These are phyloP conservation scores for Talaromyces ruber DNA, from an alignment of 495 filamentous ascomycete genomes.

Conservation along the genomic window DNA sequence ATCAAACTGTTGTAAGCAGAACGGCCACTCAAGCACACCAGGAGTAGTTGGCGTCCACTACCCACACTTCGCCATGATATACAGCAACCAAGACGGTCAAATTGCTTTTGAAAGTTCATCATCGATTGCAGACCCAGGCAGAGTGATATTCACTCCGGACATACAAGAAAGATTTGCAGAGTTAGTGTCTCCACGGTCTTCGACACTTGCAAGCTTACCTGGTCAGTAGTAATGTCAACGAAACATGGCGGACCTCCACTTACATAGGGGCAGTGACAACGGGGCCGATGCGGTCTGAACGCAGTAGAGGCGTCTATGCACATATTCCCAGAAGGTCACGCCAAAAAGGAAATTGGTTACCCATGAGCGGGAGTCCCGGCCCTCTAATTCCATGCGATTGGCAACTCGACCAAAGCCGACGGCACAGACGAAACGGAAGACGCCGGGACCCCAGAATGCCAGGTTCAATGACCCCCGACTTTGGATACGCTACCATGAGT, in stretches of 20 bases:
- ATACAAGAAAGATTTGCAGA: slow-evolving; percentile 29
- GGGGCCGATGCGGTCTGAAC: neutral
- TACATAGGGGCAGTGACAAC: neutral
- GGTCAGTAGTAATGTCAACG: neutral
- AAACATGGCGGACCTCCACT: neutral
- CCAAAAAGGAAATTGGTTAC: neutral
- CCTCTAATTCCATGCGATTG: slow-evolving; percentile 2
- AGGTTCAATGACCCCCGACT: neutral
- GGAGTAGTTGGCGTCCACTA: slow-evolving; percentile 17
- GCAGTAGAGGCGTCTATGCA: neutral
- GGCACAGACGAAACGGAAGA: slow-evolving; percentile 1
- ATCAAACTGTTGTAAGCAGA: slow-evolving; percentile 10
- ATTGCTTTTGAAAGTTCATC: slow-evolving; percentile 23
- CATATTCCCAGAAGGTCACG: neutral
- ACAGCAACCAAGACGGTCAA: slow-evolving; percentile 29
- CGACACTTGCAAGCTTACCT: neutral
- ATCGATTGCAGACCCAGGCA: slow-evolving; percentile 27
- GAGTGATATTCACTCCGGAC: slow-evolving; percentile 30
- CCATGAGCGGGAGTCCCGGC: neutral
- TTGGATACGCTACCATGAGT: neutral
- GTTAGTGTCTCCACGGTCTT: slow-evolving; percentile 14
- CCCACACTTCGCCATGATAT: slow-evolving; percentile 32
- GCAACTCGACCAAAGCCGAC: slow-evolving; percentile 1
- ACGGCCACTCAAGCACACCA: neutral
- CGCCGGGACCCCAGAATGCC: neutral